Conservation (phyloP, 345 rosid species). For the Acer saccharum region DNA sequence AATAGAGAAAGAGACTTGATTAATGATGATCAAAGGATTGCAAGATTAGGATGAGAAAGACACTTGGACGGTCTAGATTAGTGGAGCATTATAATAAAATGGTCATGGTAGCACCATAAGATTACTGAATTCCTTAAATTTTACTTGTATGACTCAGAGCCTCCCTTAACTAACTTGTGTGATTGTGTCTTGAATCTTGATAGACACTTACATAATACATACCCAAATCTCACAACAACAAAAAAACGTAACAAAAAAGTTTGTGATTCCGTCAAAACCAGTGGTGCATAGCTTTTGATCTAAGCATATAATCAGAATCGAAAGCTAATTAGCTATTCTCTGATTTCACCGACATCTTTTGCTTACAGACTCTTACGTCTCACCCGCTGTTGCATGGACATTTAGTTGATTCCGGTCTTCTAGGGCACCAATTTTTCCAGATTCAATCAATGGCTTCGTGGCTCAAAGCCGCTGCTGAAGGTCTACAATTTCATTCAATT, state of each 20-base stretch:
- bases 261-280: not conserved
- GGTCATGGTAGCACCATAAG: not conserved
- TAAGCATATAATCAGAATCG: not conserved
- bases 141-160: not conserved
- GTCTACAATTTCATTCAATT: conserved; percentile 33
- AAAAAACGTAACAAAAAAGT: not conserved
- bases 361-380: conserved; percentile 3
- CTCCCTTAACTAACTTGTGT: not conserved
- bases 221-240: not conserved
- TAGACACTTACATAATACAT: not conserved
- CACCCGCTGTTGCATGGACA: conserved; percentile 43
- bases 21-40: no score
- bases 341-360: conserved; percentile 16
- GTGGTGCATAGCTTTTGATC: conserved; percentile 5
- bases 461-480: conserved; percentile 99
- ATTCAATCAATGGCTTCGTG: conserved; percentile 74
- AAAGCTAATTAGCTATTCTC: not conserved
- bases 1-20: no score
- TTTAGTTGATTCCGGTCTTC: conserved; percentile 16
- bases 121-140: not conserved
- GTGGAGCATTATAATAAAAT: not conserved
- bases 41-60: no score
- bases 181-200: not conserved
- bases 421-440: conserved; percentile 30
- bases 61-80: conserved; percentile 8